Percentiles rank a stretch among this genome's conserved stretches.
Evolutionary conservation across 1,139 yeast genomes (phyloP).

Genomic region (Suhomyces bolitotheri): DNA sequence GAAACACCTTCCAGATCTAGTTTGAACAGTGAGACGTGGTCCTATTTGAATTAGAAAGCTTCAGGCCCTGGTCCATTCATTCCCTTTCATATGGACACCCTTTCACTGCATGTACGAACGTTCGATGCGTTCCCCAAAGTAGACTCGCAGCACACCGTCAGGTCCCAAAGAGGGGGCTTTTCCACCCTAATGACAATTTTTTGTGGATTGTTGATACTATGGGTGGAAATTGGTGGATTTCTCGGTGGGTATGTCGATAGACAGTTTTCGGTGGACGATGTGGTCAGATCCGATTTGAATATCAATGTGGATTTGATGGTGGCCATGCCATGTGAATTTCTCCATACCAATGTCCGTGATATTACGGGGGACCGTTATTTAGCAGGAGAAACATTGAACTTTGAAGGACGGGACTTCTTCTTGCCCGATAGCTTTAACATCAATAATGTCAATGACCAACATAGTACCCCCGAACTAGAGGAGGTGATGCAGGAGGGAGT

Average conservation of each 20-base stretch:
- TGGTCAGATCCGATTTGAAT: conserved; percentile 58
- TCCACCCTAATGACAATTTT: conserved; percentile 67
- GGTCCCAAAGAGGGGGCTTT: conserved; percentile 75
- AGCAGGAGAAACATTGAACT: conserved; percentile 72
- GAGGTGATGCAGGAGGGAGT: conserved; percentile 64
- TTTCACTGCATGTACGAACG: conserved; percentile 50
- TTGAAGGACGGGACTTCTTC: conserved; percentile 59
- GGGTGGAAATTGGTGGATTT: conserved; percentile 86
- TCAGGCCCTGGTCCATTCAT: too few relatives aligned
- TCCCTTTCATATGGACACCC: conserved; percentile 45
- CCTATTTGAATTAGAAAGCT: too few relatives aligned
- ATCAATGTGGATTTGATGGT: conserved; percentile 80
- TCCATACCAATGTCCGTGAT: conserved; percentile 79
- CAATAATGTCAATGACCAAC: conserved; percentile 47
- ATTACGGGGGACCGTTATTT: conserved; percentile 72
- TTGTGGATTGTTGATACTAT: conserved; percentile 64
- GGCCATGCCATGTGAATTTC: conserved; percentile 77
- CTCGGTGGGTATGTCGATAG: conserved; percentile 82
- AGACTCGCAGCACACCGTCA: conserved; percentile 69
- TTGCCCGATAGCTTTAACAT: conserved; percentile 49
- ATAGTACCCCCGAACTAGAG: conserved; percentile 66
- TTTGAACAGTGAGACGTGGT: not conserved
- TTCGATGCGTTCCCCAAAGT: conserved; percentile 92
- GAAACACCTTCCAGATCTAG: not conserved
- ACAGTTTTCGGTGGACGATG: conserved; percentile 71